Conservation (phyloP, 352 stramenopile species). For the Blastocystis sp. region DNA sequence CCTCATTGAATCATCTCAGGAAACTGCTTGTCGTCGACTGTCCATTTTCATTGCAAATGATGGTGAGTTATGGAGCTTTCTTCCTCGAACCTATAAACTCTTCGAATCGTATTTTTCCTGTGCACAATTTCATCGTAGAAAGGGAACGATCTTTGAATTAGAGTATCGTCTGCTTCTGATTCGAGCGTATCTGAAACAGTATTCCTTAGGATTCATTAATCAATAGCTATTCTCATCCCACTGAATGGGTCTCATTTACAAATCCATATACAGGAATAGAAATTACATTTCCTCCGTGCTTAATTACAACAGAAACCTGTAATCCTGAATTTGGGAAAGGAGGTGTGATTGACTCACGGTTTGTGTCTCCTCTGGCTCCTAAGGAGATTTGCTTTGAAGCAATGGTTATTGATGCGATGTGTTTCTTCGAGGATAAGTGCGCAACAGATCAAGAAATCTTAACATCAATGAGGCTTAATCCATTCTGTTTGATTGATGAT, state of each 20-base stretch:
- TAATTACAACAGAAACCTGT: neutral
- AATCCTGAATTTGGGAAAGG: slow-evolving; percentile 29
- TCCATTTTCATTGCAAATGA: slow-evolving; percentile 34
- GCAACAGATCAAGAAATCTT: neutral
- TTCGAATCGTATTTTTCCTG: neutral
- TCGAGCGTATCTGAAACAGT: slow-evolving; percentile 21
- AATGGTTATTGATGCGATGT: slow-evolving; percentile 24
- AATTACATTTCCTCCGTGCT: slow-evolving; percentile 31
- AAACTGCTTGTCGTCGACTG: slow-evolving; percentile 14
- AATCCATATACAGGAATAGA: neutral
- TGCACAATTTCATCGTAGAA: neutral
- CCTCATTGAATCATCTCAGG: slow-evolving; percentile 55
- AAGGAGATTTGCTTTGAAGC: slow-evolving; percentile 27
- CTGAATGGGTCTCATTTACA: neutral
- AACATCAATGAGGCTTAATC: neutral
- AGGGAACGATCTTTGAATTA: neutral
- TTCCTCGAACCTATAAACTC: slow-evolving; percentile 43
- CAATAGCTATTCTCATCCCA: slow-evolving; percentile 12
- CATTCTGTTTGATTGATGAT: slow-evolving; percentile 25
- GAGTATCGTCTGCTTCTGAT: slow-evolving; percentile 23
- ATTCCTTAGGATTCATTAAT: neutral
- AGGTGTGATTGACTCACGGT: neutral
- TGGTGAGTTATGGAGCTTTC: neutral
- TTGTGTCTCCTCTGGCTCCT: neutral
- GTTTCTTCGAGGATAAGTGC: neutral